Base-by-base conservation (phyloP, 1,139 yeast genomes). In the Hyphopichia pseudoburtonii region DNA sequence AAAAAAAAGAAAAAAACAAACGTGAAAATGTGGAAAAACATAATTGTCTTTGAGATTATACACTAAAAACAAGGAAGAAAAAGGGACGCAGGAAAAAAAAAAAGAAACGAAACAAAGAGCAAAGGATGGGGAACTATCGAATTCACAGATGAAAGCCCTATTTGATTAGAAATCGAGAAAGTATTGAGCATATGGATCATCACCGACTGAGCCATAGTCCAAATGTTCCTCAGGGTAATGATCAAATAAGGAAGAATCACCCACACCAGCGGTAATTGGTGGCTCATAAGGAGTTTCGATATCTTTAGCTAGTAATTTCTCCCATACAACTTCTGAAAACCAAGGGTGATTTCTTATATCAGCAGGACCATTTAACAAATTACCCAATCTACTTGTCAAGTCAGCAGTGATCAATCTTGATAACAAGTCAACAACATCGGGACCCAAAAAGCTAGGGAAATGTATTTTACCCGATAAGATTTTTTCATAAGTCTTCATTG, bases 231-330 rank as follows among this genome's bases (percentile, higher is more conserved):
- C 83, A 4, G 82, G 82, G 45, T 78, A 78, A 42, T 69, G 70
- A 48, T 78, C 82, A 48, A 77, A 78, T 50, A 74, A 75, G n/a
- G 80, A 73, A n/a, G 79, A 66, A 51, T 78, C 83, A 36, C 83
- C 83, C 10, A 76, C 80, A 18, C 82, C 82, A 30, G 78, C 71
- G 15, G 81, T 76, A 42, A 78, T 78, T 22, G 81, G 80, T 15
- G 83, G 83, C 52, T 78, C 83, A 51, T 78, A 78, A 2, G 83
- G 83, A 24, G 82, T 78, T 50, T 78, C 83, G 28, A 78, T 78
- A 50, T 76, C 80, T 43, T 78, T 75, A 22, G 75, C 70, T 41
- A 77, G 60, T 38, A 78, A 59, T 54, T 76, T 73, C 41, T 77
- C 81, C 83, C 83, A 78, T 6, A 77, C 75, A 17, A 78, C 83